Evolutionary conservation across 2,329 filamentous ascomycete species (phyloP).

Genomic region (Curvularia spicifera): DNA sequence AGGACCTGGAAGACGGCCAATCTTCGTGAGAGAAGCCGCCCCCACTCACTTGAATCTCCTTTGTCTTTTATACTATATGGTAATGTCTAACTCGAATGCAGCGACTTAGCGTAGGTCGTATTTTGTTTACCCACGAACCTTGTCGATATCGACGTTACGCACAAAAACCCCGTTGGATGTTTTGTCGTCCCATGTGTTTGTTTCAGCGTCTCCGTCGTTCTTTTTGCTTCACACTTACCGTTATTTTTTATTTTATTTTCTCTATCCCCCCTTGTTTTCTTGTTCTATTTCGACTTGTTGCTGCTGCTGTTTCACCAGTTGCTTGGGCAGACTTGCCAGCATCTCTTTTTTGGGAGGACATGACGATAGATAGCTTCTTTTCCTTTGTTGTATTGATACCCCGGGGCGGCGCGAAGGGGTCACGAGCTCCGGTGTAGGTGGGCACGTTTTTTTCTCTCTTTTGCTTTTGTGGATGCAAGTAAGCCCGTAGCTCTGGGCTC

Average conservation of each 20-base stretch:
- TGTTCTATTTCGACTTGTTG: background rate
- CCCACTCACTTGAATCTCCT: constrained; percentile 9
- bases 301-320: background rate
- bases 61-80: constrained; percentile 12
- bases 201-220: background rate
- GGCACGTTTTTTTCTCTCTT: constrained; percentile 10
- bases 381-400: constrained; percentile 43
- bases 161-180: constrained; percentile 6
- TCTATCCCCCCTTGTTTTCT: background rate
- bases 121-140: constrained; percentile 11
- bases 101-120: constrained; percentile 31
- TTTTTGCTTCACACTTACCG: background rate
- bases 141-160: constrained; percentile 11
- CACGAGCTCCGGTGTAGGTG: constrained; percentile 27
- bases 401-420: constrained; percentile 29
- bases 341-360: constrained; percentile 19
- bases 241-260: background rate
- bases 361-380: constrained; percentile 20
- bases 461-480: constrained; percentile 9
- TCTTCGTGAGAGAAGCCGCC: constrained; percentile 26
- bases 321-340: constrained; percentile 4
- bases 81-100: constrained; percentile 43
- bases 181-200: background rate
- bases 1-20: constrained; percentile 51
- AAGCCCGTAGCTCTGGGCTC: background rate